Evolutionary conservation across 345 rosid species (phyloP).

Genomic region (Dimocarpus longan): DNA sequence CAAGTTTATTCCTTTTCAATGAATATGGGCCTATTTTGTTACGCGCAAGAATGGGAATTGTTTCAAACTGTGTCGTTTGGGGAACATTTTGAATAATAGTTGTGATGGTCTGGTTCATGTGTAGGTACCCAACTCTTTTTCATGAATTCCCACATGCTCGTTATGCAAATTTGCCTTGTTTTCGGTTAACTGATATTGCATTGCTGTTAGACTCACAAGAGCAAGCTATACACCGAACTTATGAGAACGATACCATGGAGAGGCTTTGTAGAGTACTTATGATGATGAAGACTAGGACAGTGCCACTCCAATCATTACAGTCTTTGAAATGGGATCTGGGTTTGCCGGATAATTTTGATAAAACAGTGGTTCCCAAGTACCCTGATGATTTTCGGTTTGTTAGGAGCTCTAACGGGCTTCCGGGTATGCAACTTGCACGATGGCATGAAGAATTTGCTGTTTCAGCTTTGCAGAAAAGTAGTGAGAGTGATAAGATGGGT

Average conservation of each 20-base stretch:
- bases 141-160: slow-evolving; percentile 85
- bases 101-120: slow-evolving; percentile 16
- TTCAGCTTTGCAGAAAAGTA: slow-evolving; percentile 65
- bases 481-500: slow-evolving; percentile 43
- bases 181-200: slow-evolving; percentile 82
- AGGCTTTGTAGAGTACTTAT: slow-evolving; percentile 79
- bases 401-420: slow-evolving; percentile 58
- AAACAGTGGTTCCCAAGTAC: slow-evolving; percentile 57
- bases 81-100: background rate
- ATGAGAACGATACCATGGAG: slow-evolving; percentile 73
- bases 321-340: slow-evolving; percentile 91
- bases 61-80: background rate
- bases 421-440: slow-evolving; percentile 55
- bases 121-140: slow-evolving; percentile 90
- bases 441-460: slow-evolving; percentile 74
- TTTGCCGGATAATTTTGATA: slow-evolving; percentile 76
- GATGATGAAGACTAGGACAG: slow-evolving; percentile 79
- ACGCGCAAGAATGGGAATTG: background rate
- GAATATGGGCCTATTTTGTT: background rate
- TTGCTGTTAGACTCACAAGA: slow-evolving; percentile 78
- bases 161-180: slow-evolving; percentile 83
- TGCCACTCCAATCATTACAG: slow-evolving; percentile 66
- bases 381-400: slow-evolving; percentile 65
- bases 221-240: slow-evolving; percentile 59
- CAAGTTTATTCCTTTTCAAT: background rate